Conservation (phyloP, 2,329 filamentous ascomycete genomes). For the Diaporthe nobilis region DNA sequence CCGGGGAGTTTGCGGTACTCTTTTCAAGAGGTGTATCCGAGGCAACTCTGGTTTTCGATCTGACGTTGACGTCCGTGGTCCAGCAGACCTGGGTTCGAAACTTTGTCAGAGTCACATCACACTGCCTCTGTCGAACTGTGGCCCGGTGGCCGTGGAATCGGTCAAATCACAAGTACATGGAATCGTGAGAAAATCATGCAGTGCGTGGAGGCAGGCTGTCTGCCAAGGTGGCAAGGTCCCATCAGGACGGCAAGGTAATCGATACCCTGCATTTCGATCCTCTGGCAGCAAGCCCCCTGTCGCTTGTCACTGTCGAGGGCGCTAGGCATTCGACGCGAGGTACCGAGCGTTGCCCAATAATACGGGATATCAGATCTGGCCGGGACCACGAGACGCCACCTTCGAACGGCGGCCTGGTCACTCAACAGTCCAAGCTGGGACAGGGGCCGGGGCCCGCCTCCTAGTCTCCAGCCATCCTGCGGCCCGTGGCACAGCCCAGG, state of each 20-base stretch:
- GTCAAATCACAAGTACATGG: neutral
- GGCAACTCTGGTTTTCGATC: conserved; percentile 30
- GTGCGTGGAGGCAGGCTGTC: neutral
- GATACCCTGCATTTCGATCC: conserved; percentile 35
- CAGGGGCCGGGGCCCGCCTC: conserved; percentile 35
- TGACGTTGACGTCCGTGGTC: conserved; percentile 35
- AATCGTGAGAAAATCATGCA: conserved; percentile 9
- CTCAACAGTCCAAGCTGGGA: conserved; percentile 33
- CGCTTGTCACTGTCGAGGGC: conserved; percentile 26
- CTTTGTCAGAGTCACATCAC: conserved; percentile 26
- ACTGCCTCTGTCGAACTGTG: conserved; percentile 25
- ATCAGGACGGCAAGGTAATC: conserved; percentile 7
- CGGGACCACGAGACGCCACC: conserved; percentile 36
- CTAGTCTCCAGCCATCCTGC: conserved; percentile 41
- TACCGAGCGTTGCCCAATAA: conserved; percentile 27
- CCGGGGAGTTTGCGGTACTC: neutral
- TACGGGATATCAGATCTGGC: conserved; percentile 29
- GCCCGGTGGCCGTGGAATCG: conserved; percentile 11
- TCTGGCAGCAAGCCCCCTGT: conserved; percentile 30
- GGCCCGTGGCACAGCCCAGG: conserved; percentile 38
- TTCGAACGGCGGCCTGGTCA: conserved; percentile 35
- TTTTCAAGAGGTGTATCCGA: conserved; percentile 5
- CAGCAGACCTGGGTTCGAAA: conserved; percentile 28
- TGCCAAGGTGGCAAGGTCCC: conserved; percentile 30
- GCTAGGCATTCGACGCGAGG: conserved; percentile 26